phyloP scores from a whole-genome alignment of 305 asterid species.

The Fraxinus velutina region DNA sequence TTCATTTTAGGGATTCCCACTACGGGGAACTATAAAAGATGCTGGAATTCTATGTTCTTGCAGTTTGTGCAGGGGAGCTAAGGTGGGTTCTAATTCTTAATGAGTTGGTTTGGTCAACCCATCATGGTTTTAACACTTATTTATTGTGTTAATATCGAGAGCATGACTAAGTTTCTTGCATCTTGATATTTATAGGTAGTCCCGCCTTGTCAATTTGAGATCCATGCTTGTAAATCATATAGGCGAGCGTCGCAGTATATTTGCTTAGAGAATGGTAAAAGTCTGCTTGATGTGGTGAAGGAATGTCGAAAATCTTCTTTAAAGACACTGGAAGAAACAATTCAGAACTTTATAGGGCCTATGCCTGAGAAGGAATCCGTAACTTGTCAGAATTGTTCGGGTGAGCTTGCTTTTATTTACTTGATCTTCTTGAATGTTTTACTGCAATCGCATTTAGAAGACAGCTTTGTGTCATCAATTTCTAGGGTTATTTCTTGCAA shows the following conservation, averaged over 20 bases:
- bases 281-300: constrained; percentile 90
- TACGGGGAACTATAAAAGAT: constrained; percentile 86
- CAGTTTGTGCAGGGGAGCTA: constrained; percentile 67
- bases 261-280: constrained; percentile 89
- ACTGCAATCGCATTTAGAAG: constrained; percentile 19
- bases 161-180: constrained; percentile 7
- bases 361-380: constrained; percentile 68
- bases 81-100: constrained; percentile 44
- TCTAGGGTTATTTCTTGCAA: constrained; percentile 74
- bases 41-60: constrained; percentile 87
- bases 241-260: constrained; percentile 94
- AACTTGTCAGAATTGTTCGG: constrained; percentile 66
- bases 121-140: background rate
- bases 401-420: constrained; percentile 41
- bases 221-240: constrained; percentile 88
- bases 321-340: constrained; percentile 69
- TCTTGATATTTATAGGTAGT: constrained; percentile 50
- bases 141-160: background rate
- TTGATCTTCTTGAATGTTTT: constrained; percentile 25
- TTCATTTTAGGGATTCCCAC: constrained; percentile 70
- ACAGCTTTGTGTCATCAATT: constrained; percentile 27
- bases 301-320: constrained; percentile 76
- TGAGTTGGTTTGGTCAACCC: constrained; percentile 19
- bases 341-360: constrained; percentile 77
- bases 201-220: constrained; percentile 93